Conservation (phyloP, 2,329 filamentous ascomycete genomes). For the Didymella segeticola region DNA sequence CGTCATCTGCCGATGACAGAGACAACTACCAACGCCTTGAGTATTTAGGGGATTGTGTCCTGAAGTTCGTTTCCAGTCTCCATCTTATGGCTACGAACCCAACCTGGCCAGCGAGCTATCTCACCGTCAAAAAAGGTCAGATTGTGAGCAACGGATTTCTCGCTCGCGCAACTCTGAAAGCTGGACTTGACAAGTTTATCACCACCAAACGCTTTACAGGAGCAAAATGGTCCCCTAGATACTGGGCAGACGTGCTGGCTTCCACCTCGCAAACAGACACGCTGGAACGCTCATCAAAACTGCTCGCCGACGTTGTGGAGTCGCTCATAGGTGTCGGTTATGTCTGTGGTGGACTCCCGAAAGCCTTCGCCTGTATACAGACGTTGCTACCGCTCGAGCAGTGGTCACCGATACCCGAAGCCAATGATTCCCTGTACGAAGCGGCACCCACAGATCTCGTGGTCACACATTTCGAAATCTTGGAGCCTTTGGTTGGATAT, state of each 20-base stretch:
- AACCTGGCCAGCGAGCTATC: conserved; percentile 76
- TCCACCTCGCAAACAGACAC: conserved; percentile 16
- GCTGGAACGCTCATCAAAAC: conserved; percentile 72
- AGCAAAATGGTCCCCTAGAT: conserved; percentile 73
- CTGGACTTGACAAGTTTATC: conserved; percentile 75
- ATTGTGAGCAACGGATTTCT: conserved; percentile 80
- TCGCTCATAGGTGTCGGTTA: conserved; percentile 80
- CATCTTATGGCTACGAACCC: conserved; percentile 68
- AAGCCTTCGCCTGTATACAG: conserved; percentile 67
- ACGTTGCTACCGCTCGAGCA: conserved; percentile 69
- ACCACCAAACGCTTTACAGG: conserved; percentile 71
- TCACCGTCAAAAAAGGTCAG: conserved; percentile 71
- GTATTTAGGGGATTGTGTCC: conserved; percentile 82
- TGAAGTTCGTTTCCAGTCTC: conserved; percentile 76
- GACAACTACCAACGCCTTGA: conserved; percentile 84
- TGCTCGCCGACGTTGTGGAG: conserved; percentile 86
- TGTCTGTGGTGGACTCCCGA: conserved; percentile 69
- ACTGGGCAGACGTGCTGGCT: conserved; percentile 56
- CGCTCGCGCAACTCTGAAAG: conserved; percentile 66
- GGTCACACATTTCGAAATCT: conserved; percentile 35
- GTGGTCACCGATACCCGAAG: conserved; percentile 35
- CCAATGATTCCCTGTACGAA: conserved; percentile 36
- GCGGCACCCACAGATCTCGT: conserved; percentile 22
- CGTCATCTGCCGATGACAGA: conserved; percentile 65
- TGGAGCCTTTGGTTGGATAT: conserved; percentile 75